Evolutionary conservation across 2,329 filamentous ascomycete species (phyloP), one percentile per base, ranked within the genome.

Genomic region (Tympanopsis confertula): DNA sequence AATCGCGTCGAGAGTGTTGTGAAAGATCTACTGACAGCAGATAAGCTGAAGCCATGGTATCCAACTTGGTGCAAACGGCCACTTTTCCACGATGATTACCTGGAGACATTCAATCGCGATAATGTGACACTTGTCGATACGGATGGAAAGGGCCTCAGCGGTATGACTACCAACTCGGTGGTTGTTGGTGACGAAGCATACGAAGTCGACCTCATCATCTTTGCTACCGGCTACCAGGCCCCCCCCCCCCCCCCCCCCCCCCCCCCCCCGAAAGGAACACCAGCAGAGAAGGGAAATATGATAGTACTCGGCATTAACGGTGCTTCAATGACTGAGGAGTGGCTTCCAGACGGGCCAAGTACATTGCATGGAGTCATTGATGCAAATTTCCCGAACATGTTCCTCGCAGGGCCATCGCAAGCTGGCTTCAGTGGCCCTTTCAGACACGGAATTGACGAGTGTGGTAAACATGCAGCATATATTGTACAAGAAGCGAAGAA

Each of bases 41-140:
- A 62, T 19, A 61, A 53, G 2, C 60, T 80, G 5, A 71, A 74
- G 47, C 59, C 73, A 0, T 78, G 71, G 69, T 82, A 80, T 47
- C 65, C 69, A 0, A 54, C 55, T 0, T 78, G 69, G 65, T 82
- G 77, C 58, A 82, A 82, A 51, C 66, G 77, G 0, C 74, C 76
- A 0, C 67, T 61, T 29, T 80, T 78, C 53, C 71, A 73, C 52
- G 71, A 80, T 46, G 62, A 66, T 4, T 80, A 76, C 46, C 62
- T 81, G 0, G 48, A 60, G 3, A 45, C 66, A 0, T 82, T 81
- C 63, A 82, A 82, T 53, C 50, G 48, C 20, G 53, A 62, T 0
- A 68, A 76, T 45, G 76, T 82, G 3, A 61, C 63, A 4, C 65
- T 82, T 0, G 58, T 82, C 13, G 72, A 82, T 48, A 80, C 74